phyloP scores from a whole-genome alignment of 345 rosid genomes.

The Citrus maxima region DNA sequence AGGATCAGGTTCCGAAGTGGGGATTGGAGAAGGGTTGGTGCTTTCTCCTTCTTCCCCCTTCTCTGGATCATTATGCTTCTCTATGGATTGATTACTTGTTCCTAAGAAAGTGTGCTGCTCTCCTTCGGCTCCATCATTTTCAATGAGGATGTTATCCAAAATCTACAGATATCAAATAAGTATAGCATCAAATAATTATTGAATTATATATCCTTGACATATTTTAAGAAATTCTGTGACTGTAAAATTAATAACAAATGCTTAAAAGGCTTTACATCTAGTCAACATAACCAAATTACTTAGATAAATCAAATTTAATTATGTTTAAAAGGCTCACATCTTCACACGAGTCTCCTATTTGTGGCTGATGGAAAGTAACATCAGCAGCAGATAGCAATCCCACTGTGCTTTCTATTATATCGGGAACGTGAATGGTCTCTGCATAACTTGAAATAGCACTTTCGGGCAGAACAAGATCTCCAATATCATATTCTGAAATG shows the following conservation, averaged over 20 bases:
- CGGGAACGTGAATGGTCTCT: conserved; percentile 75
- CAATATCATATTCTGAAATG: conserved; percentile 48
- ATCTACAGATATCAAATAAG: conserved; percentile 37
- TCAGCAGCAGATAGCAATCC: conserved; percentile 79
- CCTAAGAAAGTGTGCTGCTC: conserved; percentile 32
- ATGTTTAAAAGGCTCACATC: conserved; percentile 47
- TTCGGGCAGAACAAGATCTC: conserved; percentile 61
- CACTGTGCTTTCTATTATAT: conserved; percentile 87
- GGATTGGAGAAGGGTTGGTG: conserved; percentile 29
- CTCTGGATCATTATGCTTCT: conserved; percentile 34
- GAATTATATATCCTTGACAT: background rate
- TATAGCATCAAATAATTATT: background rate
- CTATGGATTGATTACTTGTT: conserved; percentile 32
- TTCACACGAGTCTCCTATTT: conserved; percentile 61
- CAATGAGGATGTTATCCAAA: conserved; percentile 49
- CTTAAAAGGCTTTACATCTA: too few relatives aligned
- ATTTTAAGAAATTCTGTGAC: background rate
- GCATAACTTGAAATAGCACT: conserved; percentile 60
- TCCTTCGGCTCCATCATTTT: conserved; percentile 52
- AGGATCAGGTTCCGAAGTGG: conserved; percentile 34
- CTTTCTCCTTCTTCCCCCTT: conserved; percentile 61
- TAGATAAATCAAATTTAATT: background rate
- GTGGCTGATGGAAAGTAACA: conserved; percentile 63
- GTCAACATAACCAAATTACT: background rate
- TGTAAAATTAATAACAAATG: background rate